These are phyloP conservation scores for Colletotrichum melonis DNA, from an alignment of 2,329 filamentous ascomycete genomes.

Conservation along the genomic window DNA sequence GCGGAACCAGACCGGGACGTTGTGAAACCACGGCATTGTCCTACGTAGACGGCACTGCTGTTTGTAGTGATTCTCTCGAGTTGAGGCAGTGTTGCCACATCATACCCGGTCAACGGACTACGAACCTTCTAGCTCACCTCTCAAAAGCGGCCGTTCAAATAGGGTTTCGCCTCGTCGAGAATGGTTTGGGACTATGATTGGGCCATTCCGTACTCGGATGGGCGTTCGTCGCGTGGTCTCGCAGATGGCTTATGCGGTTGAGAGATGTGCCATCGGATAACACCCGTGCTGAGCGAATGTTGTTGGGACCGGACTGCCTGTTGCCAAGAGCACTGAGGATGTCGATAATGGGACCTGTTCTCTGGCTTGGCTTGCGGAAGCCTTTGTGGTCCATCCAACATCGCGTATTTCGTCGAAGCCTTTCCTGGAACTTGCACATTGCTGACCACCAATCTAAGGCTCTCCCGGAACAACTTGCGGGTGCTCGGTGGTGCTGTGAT, in stretches of 20 bases:
- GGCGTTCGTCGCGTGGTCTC: constrained; percentile 10
- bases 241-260: neutral
- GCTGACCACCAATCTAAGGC: neutral
- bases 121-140: neutral
- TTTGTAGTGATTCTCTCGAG: neutral
- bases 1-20: neutral
- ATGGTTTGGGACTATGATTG: neutral
- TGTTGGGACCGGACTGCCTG: neutral
- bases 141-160: constrained; percentile 4
- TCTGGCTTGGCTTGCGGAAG: neutral
- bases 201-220: neutral
- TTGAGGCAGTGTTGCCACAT: neutral
- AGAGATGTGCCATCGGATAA: neutral
- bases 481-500: constrained; percentile 1
- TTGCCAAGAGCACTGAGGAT: neutral
- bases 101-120: too few species aligned
- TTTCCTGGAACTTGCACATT: neutral
- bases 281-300: neutral
- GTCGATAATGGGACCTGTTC: neutral
- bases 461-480: neutral
- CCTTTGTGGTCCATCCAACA: neutral
- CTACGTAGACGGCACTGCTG: neutral
- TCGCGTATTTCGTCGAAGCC: neutral
- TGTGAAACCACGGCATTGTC: neutral
- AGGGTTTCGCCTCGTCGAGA: constrained; percentile 11